phyloP scores from a whole-genome alignment of 495 filamentous ascomycete species.

The Penicillium manginii region DNA sequence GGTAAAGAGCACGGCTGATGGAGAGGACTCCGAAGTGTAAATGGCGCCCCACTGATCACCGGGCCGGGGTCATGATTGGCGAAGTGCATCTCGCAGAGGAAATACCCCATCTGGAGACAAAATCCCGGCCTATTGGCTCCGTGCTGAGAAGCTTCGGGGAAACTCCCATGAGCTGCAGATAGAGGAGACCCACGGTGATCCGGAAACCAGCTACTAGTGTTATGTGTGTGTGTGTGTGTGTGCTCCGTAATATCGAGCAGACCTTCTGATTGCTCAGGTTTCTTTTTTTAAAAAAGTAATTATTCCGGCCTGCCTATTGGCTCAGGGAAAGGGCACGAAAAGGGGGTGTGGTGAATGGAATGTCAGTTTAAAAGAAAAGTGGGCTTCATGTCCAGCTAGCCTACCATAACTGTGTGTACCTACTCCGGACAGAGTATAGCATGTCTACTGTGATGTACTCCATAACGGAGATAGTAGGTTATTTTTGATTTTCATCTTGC shows the following conservation, averaged over 20 bases:
- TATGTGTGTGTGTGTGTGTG: too few relatives aligned
- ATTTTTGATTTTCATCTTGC: neutral
- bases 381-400: neutral
- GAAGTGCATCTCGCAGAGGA: conserved; percentile 4
- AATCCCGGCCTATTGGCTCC: conserved; percentile 2
- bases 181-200: conserved; percentile 22
- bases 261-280: conserved; percentile 9
- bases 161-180: conserved; percentile 17
- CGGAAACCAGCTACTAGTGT: conserved; percentile 14
- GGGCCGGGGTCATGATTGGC: conserved; percentile 5
- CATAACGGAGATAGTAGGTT: too few relatives aligned
- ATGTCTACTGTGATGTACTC: too few relatives aligned
- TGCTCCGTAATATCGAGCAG: conserved; percentile 6
- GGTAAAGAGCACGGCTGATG: neutral
- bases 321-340: conserved; percentile 10
- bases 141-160: neutral
- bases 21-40: neutral
- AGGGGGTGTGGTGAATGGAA: neutral
- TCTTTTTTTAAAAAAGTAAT: conserved; percentile 5
- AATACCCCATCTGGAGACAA: conserved; percentile 12
- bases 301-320: neutral
- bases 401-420: neutral
- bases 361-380: neutral
- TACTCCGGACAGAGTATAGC: neutral
- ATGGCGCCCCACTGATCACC: neutral